Conservation (phyloP, 352 stramenopile genomes). For the Albugo laibachii region DNA sequence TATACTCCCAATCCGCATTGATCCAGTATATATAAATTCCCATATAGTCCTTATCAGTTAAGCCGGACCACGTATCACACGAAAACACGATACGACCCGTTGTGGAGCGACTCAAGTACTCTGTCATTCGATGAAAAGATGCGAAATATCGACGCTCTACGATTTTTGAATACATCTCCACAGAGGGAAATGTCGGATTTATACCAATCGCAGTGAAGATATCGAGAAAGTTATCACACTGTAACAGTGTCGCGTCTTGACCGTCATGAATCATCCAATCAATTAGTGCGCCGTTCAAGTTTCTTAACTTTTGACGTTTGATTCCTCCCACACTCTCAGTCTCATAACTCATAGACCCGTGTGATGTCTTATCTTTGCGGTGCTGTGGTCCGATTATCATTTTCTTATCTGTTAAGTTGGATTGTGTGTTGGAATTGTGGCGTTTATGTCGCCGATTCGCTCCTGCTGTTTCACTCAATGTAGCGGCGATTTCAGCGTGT, state of each 20-base stretch:
- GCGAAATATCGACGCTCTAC: conserved; percentile 58
- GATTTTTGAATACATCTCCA: conserved; percentile 35
- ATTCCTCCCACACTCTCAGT: conserved; percentile 12
- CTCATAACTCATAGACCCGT: neutral
- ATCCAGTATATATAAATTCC: conserved; percentile 63
- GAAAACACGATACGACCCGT: conserved; percentile 53
- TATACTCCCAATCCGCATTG: conserved; percentile 73
- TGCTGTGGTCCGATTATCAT: too few relatives aligned
- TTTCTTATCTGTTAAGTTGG: too few relatives aligned
- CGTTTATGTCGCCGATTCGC: too few relatives aligned
- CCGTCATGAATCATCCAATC: conserved; percentile 64
- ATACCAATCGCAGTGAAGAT: conserved; percentile 22
- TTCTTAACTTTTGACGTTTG: conserved; percentile 44
- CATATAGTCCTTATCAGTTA: conserved; percentile 53
- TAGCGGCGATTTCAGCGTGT: conserved; percentile 30
- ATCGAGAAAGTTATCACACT: conserved; percentile 51
- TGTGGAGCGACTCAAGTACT: conserved; percentile 56
- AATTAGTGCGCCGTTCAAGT: conserved; percentile 32
- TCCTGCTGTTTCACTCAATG: too few relatives aligned
- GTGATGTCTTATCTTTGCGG: too few relatives aligned
- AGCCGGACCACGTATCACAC: conserved; percentile 55
- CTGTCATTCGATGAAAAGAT: conserved; percentile 40
- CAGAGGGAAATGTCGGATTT: conserved; percentile 27
- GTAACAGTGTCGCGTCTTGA: conserved; percentile 34
- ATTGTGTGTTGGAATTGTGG: too few relatives aligned